Conservation (phyloP, 2,329 filamentous ascomycete species). For the Aspergillus uvarum region DNA sequence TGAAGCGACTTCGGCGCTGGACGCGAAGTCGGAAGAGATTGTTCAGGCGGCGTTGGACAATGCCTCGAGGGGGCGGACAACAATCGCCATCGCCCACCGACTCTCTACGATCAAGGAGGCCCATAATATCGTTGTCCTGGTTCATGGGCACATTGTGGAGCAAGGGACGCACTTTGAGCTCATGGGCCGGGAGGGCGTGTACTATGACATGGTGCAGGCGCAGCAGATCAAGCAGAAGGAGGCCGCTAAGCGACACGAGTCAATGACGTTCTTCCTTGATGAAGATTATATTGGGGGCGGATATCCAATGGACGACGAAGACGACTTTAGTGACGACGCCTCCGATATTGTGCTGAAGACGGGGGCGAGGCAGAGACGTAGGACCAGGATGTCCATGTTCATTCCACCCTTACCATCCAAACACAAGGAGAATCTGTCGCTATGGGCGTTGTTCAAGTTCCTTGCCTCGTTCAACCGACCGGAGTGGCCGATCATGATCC, state of each 20-base stretch:
- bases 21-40: conserved; percentile 81
- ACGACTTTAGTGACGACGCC: conserved; percentile 11
- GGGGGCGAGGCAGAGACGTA: neutral
- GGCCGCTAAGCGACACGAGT: conserved; percentile 1
- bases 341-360: conserved; percentile 13
- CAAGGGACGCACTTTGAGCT: conserved; percentile 79
- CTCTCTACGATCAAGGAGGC: conserved; percentile 43
- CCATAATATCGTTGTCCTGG: conserved; percentile 68
- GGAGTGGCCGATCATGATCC: conserved; percentile 68
- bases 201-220: conserved; percentile 76
- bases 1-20: conserved; percentile 82
- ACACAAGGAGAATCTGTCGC: conserved; percentile 40
- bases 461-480: conserved; percentile 73
- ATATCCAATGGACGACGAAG: neutral
- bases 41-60: conserved; percentile 79
- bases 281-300: conserved; percentile 11
- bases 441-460: conserved; percentile 73
- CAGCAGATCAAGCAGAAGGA: conserved; percentile 51
- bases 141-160: conserved; percentile 74
- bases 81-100: conserved; percentile 43
- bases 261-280: conserved; percentile 16
- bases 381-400: conserved; percentile 12
- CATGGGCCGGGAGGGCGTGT: conserved; percentile 65
- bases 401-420: conserved; percentile 24
- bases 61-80: conserved; percentile 57